A percentile compares a stretch with the other conserved stretches of the same genome.
phyloP scores from a whole-genome alignment of 495 filamentous ascomycete genomes.

The Thermothielavioides terrestris region DNA sequence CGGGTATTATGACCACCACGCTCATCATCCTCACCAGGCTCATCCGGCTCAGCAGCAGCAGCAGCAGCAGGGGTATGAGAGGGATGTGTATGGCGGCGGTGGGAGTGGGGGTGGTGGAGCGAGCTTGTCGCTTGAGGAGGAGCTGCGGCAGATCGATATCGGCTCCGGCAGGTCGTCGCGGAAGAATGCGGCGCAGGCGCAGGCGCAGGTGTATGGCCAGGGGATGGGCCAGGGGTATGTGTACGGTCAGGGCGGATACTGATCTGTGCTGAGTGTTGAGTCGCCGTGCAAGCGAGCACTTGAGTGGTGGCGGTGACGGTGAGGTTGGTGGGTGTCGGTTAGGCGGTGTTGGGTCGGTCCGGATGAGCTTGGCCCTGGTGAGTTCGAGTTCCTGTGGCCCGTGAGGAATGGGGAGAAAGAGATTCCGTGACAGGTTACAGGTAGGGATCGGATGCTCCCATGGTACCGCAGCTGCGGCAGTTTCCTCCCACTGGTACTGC shows the following conservation, averaged over 20 bases:
- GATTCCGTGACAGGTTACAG: no score
- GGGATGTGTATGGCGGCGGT: background rate
- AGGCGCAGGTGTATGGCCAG: background rate
- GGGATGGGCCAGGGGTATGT: background rate
- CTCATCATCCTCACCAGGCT: background rate
- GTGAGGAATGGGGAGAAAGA: no score
- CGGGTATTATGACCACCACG: slow-evolving; percentile 5
- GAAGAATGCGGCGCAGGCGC: background rate
- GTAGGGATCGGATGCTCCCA: no score
- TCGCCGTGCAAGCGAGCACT: background rate
- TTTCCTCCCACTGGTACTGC: no score
- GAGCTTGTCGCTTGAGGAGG: slow-evolving; percentile 59
- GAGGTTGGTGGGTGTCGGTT: no score
- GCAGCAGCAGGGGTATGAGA: background rate
- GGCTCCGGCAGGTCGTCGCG: slow-evolving; percentile 42
- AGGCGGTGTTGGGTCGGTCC: no score
- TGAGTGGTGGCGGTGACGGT: background rate
- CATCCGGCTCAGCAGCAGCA: background rate
- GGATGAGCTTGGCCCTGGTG: no score
- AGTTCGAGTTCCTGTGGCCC: no score
- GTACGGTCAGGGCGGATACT: background rate
- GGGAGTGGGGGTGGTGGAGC: slow-evolving; percentile 6
- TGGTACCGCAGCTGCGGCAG: no score
- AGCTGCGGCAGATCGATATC: slow-evolving; percentile 77
- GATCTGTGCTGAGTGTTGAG: no score